These are phyloP conservation scores for Candida caryicola DNA, from an alignment of 805 yeast genomes.

Conservation along the genomic window DNA sequence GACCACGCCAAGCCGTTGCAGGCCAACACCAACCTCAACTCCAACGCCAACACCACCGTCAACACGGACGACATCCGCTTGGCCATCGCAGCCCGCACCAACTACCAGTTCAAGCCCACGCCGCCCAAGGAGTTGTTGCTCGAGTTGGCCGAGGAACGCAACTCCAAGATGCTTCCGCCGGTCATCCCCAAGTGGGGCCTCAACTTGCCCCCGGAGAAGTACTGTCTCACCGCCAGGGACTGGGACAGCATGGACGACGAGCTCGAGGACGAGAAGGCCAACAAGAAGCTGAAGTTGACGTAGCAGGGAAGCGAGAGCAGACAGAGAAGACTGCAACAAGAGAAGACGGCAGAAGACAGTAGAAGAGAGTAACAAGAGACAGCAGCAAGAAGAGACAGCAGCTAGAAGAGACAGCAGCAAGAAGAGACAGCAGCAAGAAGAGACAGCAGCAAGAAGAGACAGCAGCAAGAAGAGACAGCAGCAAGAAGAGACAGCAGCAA, in stretches of 20 bases:
- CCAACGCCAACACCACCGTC: conserved; percentile 50
- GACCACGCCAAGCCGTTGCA: conserved; percentile 65
- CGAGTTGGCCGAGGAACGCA: conserved; percentile 90
- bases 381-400: too few relatives aligned
- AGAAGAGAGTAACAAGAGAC: too few relatives aligned
- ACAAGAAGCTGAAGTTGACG: conserved; percentile 6
- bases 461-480: too few relatives aligned
- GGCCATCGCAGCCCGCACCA: conserved; percentile 92
- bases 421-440: too few relatives aligned
- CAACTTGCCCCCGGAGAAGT: conserved; percentile 95
- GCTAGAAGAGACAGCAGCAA: too few relatives aligned
- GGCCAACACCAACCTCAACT: conserved; percentile 23
- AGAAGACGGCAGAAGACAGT: too few relatives aligned
- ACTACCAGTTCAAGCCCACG: conserved; percentile 89
- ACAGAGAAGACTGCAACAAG: too few relatives aligned
- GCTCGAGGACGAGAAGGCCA: conserved; percentile 13
- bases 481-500: too few relatives aligned
- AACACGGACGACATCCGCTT: conserved; percentile 88
- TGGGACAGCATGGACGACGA: conserved; percentile 48
- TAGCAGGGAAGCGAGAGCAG: too few relatives aligned
- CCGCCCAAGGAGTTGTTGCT: conserved; percentile 90
- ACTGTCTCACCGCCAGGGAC: conserved; percentile 81
- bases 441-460: too few relatives aligned
- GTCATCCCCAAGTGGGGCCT: conserved; percentile 90
- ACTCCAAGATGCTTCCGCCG: conserved; percentile 85